Percentiles rank a stretch among this genome's conserved stretches.
Conservation (phyloP, 2,329 filamentous ascomycete species). For the Xylaria sp. region DNA sequence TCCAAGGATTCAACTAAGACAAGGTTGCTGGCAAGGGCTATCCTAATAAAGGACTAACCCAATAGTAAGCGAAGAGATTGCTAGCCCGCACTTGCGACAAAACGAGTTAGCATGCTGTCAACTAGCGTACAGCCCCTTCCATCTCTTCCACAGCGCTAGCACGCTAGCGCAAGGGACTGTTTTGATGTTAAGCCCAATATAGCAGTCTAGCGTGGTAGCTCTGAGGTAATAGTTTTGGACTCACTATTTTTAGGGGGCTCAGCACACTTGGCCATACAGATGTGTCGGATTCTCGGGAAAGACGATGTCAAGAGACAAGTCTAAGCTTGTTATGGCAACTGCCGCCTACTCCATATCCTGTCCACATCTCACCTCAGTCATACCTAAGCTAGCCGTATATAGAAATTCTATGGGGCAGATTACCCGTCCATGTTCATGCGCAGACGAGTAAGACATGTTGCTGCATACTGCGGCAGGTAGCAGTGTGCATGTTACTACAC, state of each 20-base stretch:
- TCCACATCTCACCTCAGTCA: neutral
- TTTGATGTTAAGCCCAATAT: neutral
- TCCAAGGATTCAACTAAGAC: constrained; percentile 3
- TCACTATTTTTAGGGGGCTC: neutral
- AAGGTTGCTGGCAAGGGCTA: neutral
- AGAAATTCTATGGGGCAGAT: neutral
- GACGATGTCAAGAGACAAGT: neutral
- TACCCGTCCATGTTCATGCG: neutral
- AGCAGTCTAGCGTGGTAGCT: neutral
- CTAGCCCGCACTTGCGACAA: neutral
- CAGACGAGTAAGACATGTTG: neutral
- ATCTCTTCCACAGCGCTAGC: neutral
- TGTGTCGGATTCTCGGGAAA: neutral
- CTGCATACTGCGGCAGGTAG: neutral
- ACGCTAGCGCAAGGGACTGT: neutral
- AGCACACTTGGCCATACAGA: neutral
- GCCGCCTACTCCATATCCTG: neutral
- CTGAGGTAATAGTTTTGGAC: neutral
- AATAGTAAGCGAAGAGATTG: constrained; percentile 9
- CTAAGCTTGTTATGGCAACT: neutral
- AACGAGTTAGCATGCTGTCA: neutral
- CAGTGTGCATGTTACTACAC: neutral
- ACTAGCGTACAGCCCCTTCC: neutral
- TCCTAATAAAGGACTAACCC: neutral
- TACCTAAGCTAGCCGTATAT: neutral